A percentile compares a stretch with the other conserved stretches of the same genome.
Evolutionary conservation across 768 basidiomycete species (phyloP).

Genomic region (Leccinum arenicola): DNA sequence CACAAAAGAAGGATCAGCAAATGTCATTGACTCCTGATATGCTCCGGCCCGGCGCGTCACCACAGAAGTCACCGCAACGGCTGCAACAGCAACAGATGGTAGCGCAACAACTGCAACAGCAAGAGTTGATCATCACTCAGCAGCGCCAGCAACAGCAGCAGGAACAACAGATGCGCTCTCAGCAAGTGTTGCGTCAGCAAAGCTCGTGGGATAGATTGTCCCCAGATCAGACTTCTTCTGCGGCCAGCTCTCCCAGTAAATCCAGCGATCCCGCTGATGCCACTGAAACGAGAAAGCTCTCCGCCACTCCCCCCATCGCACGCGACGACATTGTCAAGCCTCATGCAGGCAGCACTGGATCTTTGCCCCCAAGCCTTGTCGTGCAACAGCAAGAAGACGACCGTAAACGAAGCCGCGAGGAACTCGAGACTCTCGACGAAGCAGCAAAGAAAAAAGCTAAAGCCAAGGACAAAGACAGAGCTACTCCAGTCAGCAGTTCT

Average conservation of each 20-base stretch:
- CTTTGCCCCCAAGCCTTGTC: constrained; percentile 38
- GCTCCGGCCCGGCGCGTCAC: constrained; percentile 34
- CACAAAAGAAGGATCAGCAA: constrained; percentile 24
- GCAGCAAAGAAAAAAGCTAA: constrained; percentile 49
- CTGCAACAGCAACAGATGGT: constrained; percentile 3
- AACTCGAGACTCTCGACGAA: constrained; percentile 44
- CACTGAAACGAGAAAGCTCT: constrained; percentile 73
- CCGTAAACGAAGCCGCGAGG: constrained; percentile 50
- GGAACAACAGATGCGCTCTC: constrained; percentile 28
- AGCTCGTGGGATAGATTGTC: constrained; percentile 49
- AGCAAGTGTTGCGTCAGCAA: constrained; percentile 39
- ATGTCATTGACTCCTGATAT: constrained; percentile 31
- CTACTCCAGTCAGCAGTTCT: constrained; percentile 28
- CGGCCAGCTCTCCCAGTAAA: constrained; percentile 29
- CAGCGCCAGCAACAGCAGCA: constrained; percentile 34
- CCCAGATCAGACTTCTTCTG: constrained; percentile 26
- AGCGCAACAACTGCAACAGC: constrained; percentile 25
- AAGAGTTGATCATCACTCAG: constrained; percentile 28
- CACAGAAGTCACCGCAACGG: constrained; percentile 19
- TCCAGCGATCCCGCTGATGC: constrained; percentile 65
- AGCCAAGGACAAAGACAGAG: constrained; percentile 48
- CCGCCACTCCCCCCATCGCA: constrained; percentile 75
- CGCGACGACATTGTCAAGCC: constrained; percentile 45
- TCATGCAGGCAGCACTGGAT: constrained; percentile 15
- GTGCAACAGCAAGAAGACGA: constrained; percentile 51